Evolutionary conservation across 192 early-diverging fungal genomes (phyloP).

Genomic region (Entomortierella chlamydospora): DNA sequence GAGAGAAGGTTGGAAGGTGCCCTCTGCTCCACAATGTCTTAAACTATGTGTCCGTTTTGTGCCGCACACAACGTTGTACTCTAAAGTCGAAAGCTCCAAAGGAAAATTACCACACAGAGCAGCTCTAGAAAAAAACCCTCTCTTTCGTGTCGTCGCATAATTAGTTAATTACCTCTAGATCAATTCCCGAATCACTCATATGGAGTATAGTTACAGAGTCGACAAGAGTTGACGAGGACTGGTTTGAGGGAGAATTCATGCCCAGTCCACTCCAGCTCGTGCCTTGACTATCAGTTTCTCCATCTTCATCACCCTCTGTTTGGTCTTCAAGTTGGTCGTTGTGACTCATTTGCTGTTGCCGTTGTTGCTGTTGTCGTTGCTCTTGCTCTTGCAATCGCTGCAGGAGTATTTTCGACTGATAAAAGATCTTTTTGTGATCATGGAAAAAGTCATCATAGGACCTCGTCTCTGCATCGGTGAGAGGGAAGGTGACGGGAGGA

Average conservation of each 20-base stretch:
- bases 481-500: conserved; percentile 1
- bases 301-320: conserved; percentile 14
- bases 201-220: conserved; percentile 13
- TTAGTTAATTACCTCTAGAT: conserved; percentile 12
- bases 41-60: not conserved
- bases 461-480: conserved; percentile 14
- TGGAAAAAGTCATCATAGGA: conserved; percentile 35
- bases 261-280: conserved; percentile 32
- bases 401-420: conserved; percentile 12
- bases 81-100: too few species aligned
- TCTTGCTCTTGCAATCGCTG: conserved; percentile 22
- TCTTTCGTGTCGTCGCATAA: not conserved
- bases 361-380: conserved; percentile 4
- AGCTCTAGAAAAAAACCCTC: not conserved
- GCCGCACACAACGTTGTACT: not conserved
- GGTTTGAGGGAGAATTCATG: conserved; percentile 39
- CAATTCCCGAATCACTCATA: conserved; percentile 12
- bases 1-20: too few species aligned
- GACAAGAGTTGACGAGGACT: conserved; percentile 31
- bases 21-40: not conserved
- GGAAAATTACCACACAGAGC: too few species aligned
- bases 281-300: conserved; percentile 22
- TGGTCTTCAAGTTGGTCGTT: not conserved
- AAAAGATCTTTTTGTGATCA: conserved; percentile 35
- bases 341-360: not conserved